Percentiles rank a stretch among this genome's conserved stretches.
Conservation (phyloP, 352 stramenopile genomes). For the Phytopythium montanum region DNA sequence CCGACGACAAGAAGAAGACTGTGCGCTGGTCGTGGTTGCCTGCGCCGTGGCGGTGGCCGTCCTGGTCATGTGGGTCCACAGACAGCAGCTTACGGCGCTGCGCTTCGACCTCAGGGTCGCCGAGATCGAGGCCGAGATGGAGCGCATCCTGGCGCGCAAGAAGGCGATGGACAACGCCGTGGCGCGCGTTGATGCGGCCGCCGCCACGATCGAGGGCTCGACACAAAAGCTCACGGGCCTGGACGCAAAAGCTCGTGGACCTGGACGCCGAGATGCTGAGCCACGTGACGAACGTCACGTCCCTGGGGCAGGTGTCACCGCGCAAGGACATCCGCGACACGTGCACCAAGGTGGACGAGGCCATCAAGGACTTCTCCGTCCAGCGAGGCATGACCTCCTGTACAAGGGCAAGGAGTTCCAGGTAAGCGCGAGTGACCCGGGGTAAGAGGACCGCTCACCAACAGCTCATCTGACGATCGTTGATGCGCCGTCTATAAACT, state of each 20-base stretch:
- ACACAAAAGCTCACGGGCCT: conserved; percentile 75
- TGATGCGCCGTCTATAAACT: conserved; percentile 30
- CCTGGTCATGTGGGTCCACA: conserved; percentile 43
- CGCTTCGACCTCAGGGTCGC: conserved; percentile 67
- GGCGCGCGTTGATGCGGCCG: conserved; percentile 30
- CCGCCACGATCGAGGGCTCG: conserved; percentile 61
- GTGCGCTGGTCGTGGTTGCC: conserved; percentile 47
- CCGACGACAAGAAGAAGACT: conserved; percentile 58
- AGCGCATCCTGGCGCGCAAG: conserved; percentile 59
- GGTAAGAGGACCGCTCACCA: not conserved
- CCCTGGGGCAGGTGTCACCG: conserved; percentile 69
- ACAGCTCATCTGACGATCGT: not conserved
- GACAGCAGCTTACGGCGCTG: conserved; percentile 57
- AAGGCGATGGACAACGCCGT: conserved; percentile 72
- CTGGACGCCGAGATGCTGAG: conserved; percentile 84
- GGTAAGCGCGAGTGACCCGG: no score
- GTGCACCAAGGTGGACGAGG: conserved; percentile 81
- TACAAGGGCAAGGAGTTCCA: conserved; percentile 40
- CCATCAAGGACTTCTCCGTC: conserved; percentile 64
- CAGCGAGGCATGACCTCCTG: conserved; percentile 72
- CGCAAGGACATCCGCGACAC: conserved; percentile 77
- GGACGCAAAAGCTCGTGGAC: conserved; percentile 74
- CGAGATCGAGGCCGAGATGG: conserved; percentile 71
- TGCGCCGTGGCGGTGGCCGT: conserved; percentile 42
- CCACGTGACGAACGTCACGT: conserved; percentile 80